Evolutionary conservation across 2,329 filamentous ascomycete species (phyloP).

Genomic region (Xylariomycetidae sp.): DNA sequence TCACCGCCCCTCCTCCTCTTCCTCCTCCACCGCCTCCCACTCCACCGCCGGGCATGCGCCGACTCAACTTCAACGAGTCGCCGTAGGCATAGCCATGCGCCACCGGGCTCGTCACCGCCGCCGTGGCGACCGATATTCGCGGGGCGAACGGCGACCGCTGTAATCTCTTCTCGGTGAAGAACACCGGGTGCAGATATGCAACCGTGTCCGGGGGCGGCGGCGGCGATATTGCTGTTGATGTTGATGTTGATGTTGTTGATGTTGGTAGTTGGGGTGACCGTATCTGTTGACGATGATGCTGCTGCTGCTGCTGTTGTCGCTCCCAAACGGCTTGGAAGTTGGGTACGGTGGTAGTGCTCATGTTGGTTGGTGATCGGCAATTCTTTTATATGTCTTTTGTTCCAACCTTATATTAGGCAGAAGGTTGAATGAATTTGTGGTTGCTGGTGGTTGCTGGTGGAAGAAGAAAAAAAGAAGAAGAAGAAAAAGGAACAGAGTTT

Average conservation of each 20-base stretch:
- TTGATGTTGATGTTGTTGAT: too few species aligned
- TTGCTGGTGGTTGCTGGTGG: background rate
- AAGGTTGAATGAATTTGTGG: too few species aligned
- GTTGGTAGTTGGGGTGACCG: too few species aligned
- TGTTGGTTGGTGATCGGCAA: conserved; percentile 4
- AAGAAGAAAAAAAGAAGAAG: background rate
- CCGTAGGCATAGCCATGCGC: conserved; percentile 59
- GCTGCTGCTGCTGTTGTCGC: conserved; percentile 5
- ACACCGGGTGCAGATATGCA: conserved; percentile 65
- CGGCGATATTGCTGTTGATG: background rate
- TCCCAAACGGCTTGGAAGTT: conserved; percentile 7
- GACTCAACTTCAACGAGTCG: too few species aligned
- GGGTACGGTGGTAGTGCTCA: conserved; percentile 2
- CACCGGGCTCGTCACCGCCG: conserved; percentile 41
- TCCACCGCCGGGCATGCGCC: too few species aligned
- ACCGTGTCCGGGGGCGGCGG: conserved; percentile 23
- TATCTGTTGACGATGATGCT: too few species aligned
- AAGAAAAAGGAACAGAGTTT: too few species aligned
- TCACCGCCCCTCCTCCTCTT: too few species aligned
- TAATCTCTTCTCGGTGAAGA: conserved; percentile 65
- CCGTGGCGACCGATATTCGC: conserved; percentile 8
- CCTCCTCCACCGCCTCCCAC: too few species aligned
- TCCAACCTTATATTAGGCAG: too few species aligned
- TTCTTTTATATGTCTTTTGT: too few species aligned
- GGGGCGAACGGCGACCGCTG: conserved; percentile 45